These are phyloP conservation scores for Globisporangium mamillatum DNA, from an alignment of 352 stramenopile species.

Conservation along the genomic window DNA sequence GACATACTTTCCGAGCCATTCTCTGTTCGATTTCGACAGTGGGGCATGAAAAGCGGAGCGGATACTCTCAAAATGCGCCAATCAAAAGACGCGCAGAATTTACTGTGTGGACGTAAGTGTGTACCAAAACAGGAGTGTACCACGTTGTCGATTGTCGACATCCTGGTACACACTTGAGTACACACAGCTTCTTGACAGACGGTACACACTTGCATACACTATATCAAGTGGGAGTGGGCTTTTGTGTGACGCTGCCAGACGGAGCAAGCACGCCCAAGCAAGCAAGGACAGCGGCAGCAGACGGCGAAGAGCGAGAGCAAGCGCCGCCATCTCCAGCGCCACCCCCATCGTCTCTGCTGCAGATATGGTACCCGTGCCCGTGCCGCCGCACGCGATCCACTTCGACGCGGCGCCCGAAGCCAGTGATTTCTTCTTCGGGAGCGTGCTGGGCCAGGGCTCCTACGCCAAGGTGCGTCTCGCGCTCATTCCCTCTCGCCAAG, in stretches of 20 bases:
- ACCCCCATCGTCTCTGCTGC: background rate
- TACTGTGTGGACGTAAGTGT: background rate
- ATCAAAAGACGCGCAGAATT: too few species aligned
- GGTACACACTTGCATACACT: background rate
- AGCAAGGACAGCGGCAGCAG: background rate
- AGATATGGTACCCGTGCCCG: constrained; percentile 1
- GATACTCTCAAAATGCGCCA: too few species aligned
- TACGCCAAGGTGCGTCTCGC: constrained; percentile 71
- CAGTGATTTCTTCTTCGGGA: constrained; percentile 86
- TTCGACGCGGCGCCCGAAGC: constrained; percentile 66
- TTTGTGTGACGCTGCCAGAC: background rate
- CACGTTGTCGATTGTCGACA: background rate
- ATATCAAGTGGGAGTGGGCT: constrained; percentile 4
- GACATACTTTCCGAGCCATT: too few species aligned
- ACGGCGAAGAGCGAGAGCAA: background rate
- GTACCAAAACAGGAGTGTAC: background rate
- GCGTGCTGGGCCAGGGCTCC: constrained; percentile 81
- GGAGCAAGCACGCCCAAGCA: background rate
- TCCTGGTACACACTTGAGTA: constrained; percentile 1
- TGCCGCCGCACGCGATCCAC: constrained; percentile 44
- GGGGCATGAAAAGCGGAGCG: too few species aligned
- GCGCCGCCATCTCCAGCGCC: background rate
- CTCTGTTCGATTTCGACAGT: too few species aligned
- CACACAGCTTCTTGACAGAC: background rate
- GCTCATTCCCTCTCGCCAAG: background rate